Percentiles rank a stretch among this genome's conserved stretches.
Conservation (phyloP, 495 filamentous ascomycete species). For the Xylaria sp. region DNA sequence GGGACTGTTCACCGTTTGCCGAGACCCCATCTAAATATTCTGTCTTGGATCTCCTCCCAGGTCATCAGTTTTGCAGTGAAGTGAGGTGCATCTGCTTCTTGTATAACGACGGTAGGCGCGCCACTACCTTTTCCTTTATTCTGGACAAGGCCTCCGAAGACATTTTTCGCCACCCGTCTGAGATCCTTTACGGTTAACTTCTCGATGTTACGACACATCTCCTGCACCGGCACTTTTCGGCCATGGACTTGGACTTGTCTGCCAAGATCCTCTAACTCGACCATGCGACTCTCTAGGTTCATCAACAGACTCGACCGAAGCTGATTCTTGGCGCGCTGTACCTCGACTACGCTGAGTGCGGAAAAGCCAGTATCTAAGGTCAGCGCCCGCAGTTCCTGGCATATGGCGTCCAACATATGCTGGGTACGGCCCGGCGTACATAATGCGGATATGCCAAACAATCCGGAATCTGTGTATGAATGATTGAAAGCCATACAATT, state of each 20-base stretch:
- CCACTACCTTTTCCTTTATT: constrained; percentile 84
- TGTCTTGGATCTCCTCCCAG: constrained; percentile 91
- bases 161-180: constrained; percentile 78
- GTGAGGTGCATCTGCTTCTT: constrained; percentile 71
- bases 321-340: constrained; percentile 98
- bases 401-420: constrained; percentile 91
- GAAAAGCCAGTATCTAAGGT: constrained; percentile 73
- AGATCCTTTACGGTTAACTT: constrained; percentile 81
- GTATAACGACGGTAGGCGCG: constrained; percentile 91
- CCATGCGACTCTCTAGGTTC: constrained; percentile 98
- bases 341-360: constrained; percentile 76
- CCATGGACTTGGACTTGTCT: constrained; percentile 96
- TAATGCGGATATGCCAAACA: constrained; percentile 91
- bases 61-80: constrained; percentile 62
- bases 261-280: constrained; percentile 97
- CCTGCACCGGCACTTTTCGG: constrained; percentile 83
- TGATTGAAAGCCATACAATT: constrained; percentile 96
- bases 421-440: constrained; percentile 77
- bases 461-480: constrained; percentile 90
- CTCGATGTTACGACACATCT: constrained; percentile 93
- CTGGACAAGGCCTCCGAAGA: constrained; percentile 77
- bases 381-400: constrained; percentile 81
- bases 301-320: constrained; percentile 88
- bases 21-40: constrained; percentile 82
- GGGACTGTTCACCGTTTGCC: constrained; percentile 56